Conservation (phyloP, 495 filamentous ascomycete species). For the Hypoxylon lenormandii region DNA sequence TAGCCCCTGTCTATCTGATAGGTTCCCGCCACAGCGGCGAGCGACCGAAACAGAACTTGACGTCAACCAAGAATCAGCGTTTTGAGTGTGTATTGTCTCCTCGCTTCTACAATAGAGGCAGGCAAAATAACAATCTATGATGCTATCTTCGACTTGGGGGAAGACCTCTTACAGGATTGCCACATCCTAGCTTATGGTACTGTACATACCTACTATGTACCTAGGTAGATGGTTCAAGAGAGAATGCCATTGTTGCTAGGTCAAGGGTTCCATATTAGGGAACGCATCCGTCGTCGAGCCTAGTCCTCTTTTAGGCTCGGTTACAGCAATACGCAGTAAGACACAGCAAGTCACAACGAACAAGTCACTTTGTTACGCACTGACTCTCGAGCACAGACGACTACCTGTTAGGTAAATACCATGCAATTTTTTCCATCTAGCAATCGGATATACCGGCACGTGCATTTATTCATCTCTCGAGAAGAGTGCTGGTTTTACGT, state of each 20-base stretch:
- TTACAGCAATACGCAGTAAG: conserved; percentile 32
- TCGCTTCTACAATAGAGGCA: conserved; percentile 5
- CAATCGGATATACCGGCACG: neutral
- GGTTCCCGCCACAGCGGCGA: conserved; percentile 3
- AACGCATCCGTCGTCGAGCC: conserved; percentile 6
- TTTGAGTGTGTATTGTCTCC: conserved; percentile 6
- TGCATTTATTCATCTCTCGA: conserved; percentile 11
- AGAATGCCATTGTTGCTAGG: neutral
- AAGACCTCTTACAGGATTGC: conserved; percentile 6
- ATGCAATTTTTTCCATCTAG: neutral
- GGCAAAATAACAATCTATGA: neutral
- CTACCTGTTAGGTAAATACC: conserved; percentile 13
- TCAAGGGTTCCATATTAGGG: conserved; percentile 14
- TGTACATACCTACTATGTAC: neutral
- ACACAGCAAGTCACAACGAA: conserved; percentile 19
- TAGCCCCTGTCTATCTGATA: conserved; percentile 10
- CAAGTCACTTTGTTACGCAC: conserved; percentile 29
- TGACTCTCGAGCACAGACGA: conserved; percentile 34
- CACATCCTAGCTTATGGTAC: conserved; percentile 3
- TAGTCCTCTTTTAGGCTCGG: conserved; percentile 35
- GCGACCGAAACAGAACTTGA: conserved; percentile 1
- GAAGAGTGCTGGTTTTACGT: too few species aligned
- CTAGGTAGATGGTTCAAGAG: too few species aligned
- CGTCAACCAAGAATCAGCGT: conserved; percentile 9
- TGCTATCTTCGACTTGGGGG: neutral